These are phyloP conservation scores for Inonotus obliquus DNA, from an alignment of 1,284 basidiomycete species.

Conservation along the genomic window DNA sequence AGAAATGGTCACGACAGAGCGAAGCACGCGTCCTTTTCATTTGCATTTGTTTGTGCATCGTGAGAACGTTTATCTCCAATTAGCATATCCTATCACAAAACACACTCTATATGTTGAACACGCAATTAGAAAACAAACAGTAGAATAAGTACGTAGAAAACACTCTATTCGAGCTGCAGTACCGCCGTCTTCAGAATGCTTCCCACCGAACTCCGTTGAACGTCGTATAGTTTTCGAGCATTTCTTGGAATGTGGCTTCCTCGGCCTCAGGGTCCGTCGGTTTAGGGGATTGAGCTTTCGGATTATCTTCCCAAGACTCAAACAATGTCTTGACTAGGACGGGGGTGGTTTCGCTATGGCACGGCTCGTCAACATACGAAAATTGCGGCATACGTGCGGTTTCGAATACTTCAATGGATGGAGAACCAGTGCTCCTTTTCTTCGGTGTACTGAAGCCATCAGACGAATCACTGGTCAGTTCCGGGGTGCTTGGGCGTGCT, in stretches of 20 bases:
- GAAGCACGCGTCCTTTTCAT: slow-evolving; percentile 11
- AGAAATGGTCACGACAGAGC: not conserved
- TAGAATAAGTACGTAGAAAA: too few relatives aligned
- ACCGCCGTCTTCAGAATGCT: not conserved
- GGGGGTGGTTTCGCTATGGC: too few relatives aligned
- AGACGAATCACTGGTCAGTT: too few relatives aligned
- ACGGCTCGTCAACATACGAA: too few relatives aligned
- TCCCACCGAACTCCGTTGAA: not conserved
- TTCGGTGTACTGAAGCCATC: not conserved
- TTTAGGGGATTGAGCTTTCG: not conserved
- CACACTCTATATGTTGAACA: not conserved
- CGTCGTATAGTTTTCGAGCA: slow-evolving; percentile 1
- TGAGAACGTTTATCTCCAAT: not conserved
- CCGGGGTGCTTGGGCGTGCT: too few relatives aligned
- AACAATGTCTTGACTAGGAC: too few relatives aligned
- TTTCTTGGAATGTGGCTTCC: not conserved
- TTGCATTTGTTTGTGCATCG: slow-evolving; percentile 1
- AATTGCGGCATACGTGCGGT: not conserved
- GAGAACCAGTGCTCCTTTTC: not conserved
- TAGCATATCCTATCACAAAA: not conserved
- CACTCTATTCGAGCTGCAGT: not conserved
- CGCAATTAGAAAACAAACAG: not conserved
- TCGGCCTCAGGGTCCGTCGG: not conserved
- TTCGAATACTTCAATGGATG: too few relatives aligned
- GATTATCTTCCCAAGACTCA: too few relatives aligned